phyloP scores from a whole-genome alignment of 352 stramenopile species.

The Phytophthora ramorum region DNA sequence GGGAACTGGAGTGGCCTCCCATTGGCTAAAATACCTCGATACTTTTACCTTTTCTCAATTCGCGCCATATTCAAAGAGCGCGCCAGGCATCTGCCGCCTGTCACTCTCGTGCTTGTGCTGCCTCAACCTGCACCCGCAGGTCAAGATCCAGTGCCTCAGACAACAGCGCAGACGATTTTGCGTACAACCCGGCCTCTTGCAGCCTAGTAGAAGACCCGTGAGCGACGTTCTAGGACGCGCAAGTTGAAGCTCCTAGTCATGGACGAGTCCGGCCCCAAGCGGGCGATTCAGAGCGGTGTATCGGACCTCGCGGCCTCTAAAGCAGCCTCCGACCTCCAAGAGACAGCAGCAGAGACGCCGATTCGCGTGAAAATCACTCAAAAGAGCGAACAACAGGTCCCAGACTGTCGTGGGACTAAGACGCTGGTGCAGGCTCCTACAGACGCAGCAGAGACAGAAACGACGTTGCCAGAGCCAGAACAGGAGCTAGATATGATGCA shows the following conservation, averaged over 20 bases:
- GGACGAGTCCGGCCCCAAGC: conserved; percentile 11
- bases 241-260: conserved; percentile 15
- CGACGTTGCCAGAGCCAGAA: conserved; percentile 25
- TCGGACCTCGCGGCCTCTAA: neutral
- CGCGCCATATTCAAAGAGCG: conserved; percentile 31
- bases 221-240: conserved; percentile 2
- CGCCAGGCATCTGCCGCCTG: neutral
- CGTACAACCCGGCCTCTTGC: neutral
- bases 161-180: conserved; percentile 7
- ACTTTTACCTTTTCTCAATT: conserved; percentile 22
- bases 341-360: neutral
- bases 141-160: neutral
- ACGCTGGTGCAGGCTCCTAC: neutral
- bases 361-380: neutral
- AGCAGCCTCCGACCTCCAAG: neutral
- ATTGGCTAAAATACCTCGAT: conserved; percentile 20
- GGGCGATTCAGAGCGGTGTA: conserved; percentile 1
- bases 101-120: neutral
- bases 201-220: conserved; percentile 8
- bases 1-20: neutral
- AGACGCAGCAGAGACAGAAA: neutral
- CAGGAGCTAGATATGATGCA: conserved; percentile 20
- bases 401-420: conserved; percentile 1
- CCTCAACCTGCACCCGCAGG: neutral
- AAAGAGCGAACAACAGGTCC: conserved; percentile 10